Conservation (phyloP, 345 rosid species). For the Gynandropsis gynandra region DNA sequence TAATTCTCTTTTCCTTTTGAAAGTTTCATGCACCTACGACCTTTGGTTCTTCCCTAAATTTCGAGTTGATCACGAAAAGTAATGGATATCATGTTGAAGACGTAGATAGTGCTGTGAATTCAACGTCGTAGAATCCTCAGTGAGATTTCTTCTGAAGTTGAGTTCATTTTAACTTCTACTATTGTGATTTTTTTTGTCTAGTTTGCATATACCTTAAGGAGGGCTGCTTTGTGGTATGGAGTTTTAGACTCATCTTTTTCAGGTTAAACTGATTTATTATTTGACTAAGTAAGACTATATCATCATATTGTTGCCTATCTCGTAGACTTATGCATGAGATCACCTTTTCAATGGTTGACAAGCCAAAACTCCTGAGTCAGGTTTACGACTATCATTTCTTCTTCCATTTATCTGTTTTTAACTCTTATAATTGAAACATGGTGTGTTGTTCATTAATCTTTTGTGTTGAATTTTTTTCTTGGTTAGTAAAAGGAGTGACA, state of each 20-base stretch:
- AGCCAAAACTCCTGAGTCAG: constrained; percentile 91
- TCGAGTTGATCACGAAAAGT: constrained; percentile 54
- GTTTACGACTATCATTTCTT: constrained; percentile 32
- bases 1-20: too few species aligned
- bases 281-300: too few species aligned
- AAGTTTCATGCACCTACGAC: constrained; percentile 86
- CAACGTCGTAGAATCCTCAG: too few species aligned
- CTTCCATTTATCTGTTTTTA: too few species aligned
- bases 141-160: too few species aligned
- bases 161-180: too few species aligned
- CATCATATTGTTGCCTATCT: too few species aligned
- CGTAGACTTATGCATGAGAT: constrained; percentile 94
- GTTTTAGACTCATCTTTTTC: too few species aligned
- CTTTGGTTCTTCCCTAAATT: constrained; percentile 76
- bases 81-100: constrained; percentile 40
- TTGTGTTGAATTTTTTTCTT: background rate
- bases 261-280: too few species aligned
- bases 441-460: constrained; percentile 3
- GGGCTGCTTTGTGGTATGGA: constrained; percentile 9
- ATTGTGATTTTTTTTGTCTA: constrained; percentile 1
- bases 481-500: too few species aligned
- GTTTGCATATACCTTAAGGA: constrained; percentile 4
- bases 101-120: too few species aligned
- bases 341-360: constrained; percentile 87
- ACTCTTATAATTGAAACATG: background rate